Evolutionary conservation across 1,284 basidiomycete genomes (phyloP).

Genomic region (Pascua guehoae): DNA sequence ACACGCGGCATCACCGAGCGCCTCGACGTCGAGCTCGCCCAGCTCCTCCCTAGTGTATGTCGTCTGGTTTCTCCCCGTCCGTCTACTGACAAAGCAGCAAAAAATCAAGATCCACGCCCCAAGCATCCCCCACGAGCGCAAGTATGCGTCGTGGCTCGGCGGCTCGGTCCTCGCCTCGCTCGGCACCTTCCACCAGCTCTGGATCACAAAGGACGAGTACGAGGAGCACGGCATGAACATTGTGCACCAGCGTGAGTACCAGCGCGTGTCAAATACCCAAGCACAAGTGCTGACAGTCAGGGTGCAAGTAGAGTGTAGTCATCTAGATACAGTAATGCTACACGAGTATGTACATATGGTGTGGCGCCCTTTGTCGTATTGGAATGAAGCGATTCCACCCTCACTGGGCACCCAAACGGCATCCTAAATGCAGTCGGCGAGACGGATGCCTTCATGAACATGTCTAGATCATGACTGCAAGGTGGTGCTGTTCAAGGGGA

Average conservation of each 20-base stretch:
- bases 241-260: constrained; percentile 45
- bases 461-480: no score
- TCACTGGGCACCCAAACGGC: no score
- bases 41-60: constrained; percentile 75
- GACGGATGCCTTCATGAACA: no score
- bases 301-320: constrained; percentile 4
- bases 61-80: background rate
- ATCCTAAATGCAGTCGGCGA: no score
- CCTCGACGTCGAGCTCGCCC: constrained; percentile 70
- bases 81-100: constrained; percentile 34
- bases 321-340: background rate
- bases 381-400: no score
- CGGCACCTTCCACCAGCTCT: constrained; percentile 76
- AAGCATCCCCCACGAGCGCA: constrained; percentile 79
- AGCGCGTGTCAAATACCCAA: no score
- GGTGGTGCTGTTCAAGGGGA: no score
- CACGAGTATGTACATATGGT: background rate
- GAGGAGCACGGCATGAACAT: constrained; percentile 46
- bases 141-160: constrained; percentile 88
- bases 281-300: background rate
- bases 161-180: constrained; percentile 87
- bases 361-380: no score
- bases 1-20: constrained; percentile 84
- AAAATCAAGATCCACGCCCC: constrained; percentile 80
- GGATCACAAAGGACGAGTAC: constrained; percentile 31